phyloP scores from a whole-genome alignment of 208 protist species.

The Angomonas desouzai region DNA sequence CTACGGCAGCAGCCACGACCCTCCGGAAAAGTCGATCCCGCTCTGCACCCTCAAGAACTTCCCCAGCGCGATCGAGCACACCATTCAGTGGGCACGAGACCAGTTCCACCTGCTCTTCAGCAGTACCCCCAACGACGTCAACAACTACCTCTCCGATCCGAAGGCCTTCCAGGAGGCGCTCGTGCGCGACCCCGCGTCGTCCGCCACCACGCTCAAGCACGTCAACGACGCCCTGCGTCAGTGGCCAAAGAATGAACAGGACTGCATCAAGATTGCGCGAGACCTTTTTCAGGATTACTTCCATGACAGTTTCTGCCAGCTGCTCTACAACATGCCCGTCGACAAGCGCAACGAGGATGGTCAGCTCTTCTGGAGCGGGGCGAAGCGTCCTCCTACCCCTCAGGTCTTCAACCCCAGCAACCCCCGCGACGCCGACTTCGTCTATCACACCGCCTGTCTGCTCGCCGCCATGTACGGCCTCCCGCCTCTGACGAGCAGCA shows the following conservation, averaged over 20 bases:
- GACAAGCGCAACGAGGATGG: conserved; percentile 93
- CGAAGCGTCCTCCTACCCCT: conserved; percentile 87
- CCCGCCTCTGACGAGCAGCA: conserved; percentile 24
- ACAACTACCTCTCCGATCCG: conserved; percentile 79
- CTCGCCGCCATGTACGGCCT: conserved; percentile 67
- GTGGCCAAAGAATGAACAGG: conserved; percentile 76
- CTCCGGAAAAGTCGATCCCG: conserved; percentile 98
- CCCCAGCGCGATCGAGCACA: conserved; percentile 99
- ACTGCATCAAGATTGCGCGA: conserved; percentile 95
- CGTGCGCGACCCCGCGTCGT: conserved; percentile 67
- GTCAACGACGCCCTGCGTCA: conserved; percentile 73
- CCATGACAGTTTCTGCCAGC: conserved; percentile 93
- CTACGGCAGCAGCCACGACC: conserved; percentile 97
- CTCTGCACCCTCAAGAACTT: conserved; percentile 99
- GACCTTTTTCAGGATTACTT: conserved; percentile 96
- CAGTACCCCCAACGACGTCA: conserved; percentile 72
- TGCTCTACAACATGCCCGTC: conserved; percentile 97
- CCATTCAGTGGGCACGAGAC: conserved; percentile 95
- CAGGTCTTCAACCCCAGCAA: conserved; percentile 55
- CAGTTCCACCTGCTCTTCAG: conserved; percentile 88
- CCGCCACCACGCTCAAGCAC: conserved; percentile 53
- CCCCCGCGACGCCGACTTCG: conserved; percentile 61
- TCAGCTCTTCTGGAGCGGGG: conserved; percentile 90
- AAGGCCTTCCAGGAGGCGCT: conserved; percentile 53
- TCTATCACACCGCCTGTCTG: conserved; percentile 78